Evolutionary conservation across 164 flowering plant species (phyloP), one percentile per base, ranked within the genome.

Genomic region (Magnolia kwangsiensis): DNA sequence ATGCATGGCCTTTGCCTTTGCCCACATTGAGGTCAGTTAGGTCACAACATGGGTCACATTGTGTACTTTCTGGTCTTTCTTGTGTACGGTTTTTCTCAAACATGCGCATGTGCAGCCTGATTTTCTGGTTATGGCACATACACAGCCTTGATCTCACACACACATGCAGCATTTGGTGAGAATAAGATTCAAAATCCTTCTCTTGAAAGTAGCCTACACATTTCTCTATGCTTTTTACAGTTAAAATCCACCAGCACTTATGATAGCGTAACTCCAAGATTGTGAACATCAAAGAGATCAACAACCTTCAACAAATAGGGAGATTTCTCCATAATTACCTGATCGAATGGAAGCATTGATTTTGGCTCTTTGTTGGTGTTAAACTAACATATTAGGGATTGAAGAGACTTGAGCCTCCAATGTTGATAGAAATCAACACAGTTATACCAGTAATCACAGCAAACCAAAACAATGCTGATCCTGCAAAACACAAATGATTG

Each of bases 381-480:
- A 27, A 49, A 16, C 49, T 20, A 71, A 27, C 71, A 51, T 19
- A 51, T 92, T 86, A 92, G 69, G 97, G 97, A 85, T 95, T 95
- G 87, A 95, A 95, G 64, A 95, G 64, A 83, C 88, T 84, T 72
- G 97, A 89, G 72, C 90, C 90, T 67, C 91, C 88, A 51, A 91
- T 79, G 72, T 83, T 89, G 73, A 89, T 19, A 67, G 98, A 92
- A 80, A 86, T 90, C 51, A 92, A 84, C 66, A 92, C 88, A 8
- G 87, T 78, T 50, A 88, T 77, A 74, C 90, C 83, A 55, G 97
- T 91, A 50, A 95, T 78, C 73, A 92, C 85, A 51, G 93, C 89
- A 73, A 93, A 84, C 97, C 97, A 95, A 75, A 93, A 76, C 64
- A 92, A 83, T 29, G 88, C 78, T 63, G 91, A 81, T 72, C 87